Evolutionary conservation across 352 stramenopile genomes (phyloP).

Genomic region (Peronospora farinosa): DNA sequence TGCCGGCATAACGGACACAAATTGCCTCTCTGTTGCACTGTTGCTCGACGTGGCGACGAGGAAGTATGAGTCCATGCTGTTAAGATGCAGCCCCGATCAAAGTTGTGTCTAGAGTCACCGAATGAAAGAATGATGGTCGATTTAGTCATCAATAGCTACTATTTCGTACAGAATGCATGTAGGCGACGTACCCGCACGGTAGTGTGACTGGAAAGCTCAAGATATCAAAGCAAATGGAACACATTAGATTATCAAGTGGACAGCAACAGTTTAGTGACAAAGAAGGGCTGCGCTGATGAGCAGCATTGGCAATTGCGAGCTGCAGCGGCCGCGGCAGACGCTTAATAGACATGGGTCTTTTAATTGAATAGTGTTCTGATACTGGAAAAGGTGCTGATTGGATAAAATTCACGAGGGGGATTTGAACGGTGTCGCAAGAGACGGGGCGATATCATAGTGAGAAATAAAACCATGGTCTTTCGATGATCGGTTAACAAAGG

Average conservation of each 20-base stretch:
- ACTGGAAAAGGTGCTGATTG: slow-evolving; percentile 1
- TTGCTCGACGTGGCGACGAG: slow-evolving; percentile 9
- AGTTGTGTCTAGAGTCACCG: slow-evolving; percentile 58
- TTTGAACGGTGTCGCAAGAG: too few relatives aligned
- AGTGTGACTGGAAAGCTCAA: slow-evolving; percentile 69
- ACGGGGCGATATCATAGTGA: too few relatives aligned
- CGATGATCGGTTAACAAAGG: too few relatives aligned
- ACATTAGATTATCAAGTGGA: slow-evolving; percentile 43
- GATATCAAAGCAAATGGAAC: slow-evolving; percentile 76
- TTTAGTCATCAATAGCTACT: neutral
- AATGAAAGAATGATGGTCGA: slow-evolving; percentile 1
- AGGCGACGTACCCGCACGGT: slow-evolving; percentile 40
- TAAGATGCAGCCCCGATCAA: slow-evolving; percentile 71
- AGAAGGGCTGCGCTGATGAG: slow-evolving; percentile 8
- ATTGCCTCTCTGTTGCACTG: slow-evolving; percentile 14
- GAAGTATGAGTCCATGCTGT: slow-evolving; percentile 50
- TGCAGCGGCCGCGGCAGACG: slow-evolving; percentile 24
- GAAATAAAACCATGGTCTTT: too few relatives aligned
- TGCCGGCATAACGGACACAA: slow-evolving; percentile 68
- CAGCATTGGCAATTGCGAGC: slow-evolving; percentile 19
- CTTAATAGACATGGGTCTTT: slow-evolving; percentile 3
- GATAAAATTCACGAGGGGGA: neutral
- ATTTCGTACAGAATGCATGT: slow-evolving; percentile 9
- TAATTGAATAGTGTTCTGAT: too few relatives aligned
- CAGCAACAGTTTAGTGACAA: neutral